A percentile compares a stretch with the other conserved stretches of the same genome.
Evolutionary conservation across 2,329 filamentous ascomycete species (phyloP).

Genomic region (Leptoxyphium fumago): DNA sequence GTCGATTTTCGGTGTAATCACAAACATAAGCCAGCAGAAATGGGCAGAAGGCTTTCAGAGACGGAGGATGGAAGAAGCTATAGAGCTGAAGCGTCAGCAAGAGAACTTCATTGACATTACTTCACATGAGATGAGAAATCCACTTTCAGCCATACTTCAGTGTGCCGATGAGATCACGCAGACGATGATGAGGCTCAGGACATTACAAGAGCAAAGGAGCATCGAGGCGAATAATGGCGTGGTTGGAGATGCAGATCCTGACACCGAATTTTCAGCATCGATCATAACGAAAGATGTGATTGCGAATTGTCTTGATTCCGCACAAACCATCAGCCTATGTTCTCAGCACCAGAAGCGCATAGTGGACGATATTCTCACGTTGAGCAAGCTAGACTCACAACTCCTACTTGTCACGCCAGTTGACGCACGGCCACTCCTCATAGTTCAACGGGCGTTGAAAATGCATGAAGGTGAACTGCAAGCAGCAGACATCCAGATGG

Average conservation of each 20-base stretch:
- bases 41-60: slow-evolving; percentile 64
- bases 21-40: slow-evolving; percentile 52
- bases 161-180: slow-evolving; percentile 59
- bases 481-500: slow-evolving; percentile 52
- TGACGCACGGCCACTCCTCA: slow-evolving; percentile 49
- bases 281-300: slow-evolving; percentile 30
- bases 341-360: slow-evolving; percentile 63
- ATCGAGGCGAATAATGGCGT: neutral
- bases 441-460: slow-evolving; percentile 53
- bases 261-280: slow-evolving; percentile 21
- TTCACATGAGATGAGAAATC: slow-evolving; percentile 46
- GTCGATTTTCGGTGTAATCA: slow-evolving; percentile 66
- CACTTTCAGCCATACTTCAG: slow-evolving; percentile 58
- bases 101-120: slow-evolving; percentile 26
- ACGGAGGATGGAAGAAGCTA: slow-evolving; percentile 62
- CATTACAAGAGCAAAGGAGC: slow-evolving; percentile 22
- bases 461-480: slow-evolving; percentile 67
- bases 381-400: slow-evolving; percentile 51
- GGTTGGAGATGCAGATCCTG: neutral
- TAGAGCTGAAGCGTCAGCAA: slow-evolving; percentile 67
- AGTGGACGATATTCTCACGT: slow-evolving; percentile 32
- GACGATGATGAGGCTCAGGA: slow-evolving; percentile 5
- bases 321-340: slow-evolving; percentile 63
- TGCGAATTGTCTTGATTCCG: slow-evolving; percentile 52
- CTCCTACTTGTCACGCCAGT: slow-evolving; percentile 59